Conservation (phyloP, 441 rosid genomes). For the Metrosideros polymorpha region DNA sequence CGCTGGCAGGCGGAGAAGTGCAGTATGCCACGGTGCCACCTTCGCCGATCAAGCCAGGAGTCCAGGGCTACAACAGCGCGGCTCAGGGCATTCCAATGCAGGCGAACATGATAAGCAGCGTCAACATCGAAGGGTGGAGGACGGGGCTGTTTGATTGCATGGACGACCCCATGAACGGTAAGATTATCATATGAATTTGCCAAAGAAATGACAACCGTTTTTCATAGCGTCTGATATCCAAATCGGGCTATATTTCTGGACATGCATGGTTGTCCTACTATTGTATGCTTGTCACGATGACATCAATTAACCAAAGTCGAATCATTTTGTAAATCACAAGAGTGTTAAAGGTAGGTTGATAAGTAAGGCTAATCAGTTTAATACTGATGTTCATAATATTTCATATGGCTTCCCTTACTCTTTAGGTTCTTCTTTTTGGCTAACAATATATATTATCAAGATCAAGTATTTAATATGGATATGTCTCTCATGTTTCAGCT, state of each 20-base stretch:
- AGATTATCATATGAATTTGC: not conserved
- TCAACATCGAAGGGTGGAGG: constrained; percentile 27
- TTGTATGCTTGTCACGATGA: not conserved
- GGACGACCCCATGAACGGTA: constrained; percentile 51
- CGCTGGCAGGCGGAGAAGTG: not conserved
- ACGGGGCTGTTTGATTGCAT: constrained; percentile 57
- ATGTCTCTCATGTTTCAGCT: constrained; percentile 21
- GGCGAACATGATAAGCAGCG: not conserved
- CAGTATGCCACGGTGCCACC: not conserved
- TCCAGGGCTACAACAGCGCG: not conserved
- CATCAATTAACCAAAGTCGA: too few relatives aligned
- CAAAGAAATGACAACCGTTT: not conserved
- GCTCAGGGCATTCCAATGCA: constrained; percentile 13
- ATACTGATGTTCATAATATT: not conserved
- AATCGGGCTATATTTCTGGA: not conserved
- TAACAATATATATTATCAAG: not conserved
- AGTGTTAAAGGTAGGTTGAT: too few relatives aligned
- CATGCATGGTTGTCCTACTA: not conserved
- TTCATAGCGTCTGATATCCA: not conserved
- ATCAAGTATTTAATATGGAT: not conserved
- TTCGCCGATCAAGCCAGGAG: not conserved
- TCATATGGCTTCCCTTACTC: not conserved
- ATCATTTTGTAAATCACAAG: too few relatives aligned
- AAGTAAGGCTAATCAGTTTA: not conserved
- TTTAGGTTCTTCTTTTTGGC: not conserved